Percentiles rank a stretch among this genome's conserved stretches.
These are phyloP conservation scores for Cochlearia excelsa DNA, from an alignment of 345 rosid species.

Conservation along the genomic window DNA sequence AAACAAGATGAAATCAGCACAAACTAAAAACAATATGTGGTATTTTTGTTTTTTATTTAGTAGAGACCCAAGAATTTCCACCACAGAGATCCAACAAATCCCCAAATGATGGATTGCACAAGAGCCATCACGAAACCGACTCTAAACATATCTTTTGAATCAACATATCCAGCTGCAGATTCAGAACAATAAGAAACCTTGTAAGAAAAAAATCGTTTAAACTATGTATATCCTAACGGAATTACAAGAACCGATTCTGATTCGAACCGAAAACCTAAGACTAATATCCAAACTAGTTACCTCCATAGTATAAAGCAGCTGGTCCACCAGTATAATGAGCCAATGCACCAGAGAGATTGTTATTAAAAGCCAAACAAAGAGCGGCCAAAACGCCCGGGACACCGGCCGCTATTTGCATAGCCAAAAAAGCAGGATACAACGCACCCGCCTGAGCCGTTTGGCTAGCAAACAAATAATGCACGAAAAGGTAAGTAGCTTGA, in stretches of 20 bases:
- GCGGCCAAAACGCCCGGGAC: conserved; percentile 81
- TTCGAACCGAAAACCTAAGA: neutral
- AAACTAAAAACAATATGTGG: no score
- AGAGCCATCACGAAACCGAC: conserved; percentile 78
- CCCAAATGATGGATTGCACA: conserved; percentile 75
- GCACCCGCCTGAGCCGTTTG: conserved; percentile 98
- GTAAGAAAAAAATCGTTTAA: no score
- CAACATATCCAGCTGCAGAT: conserved; percentile 83
- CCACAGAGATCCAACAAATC: conserved; percentile 81
- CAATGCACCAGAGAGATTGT: conserved; percentile 87
- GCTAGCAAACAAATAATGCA: conserved; percentile 95
- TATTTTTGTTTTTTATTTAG: no score
- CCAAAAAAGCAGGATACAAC: conserved; percentile 91
- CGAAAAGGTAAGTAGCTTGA: conserved; percentile 88
- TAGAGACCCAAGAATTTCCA: conserved; percentile 75
- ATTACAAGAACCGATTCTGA: no score
- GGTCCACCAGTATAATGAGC: conserved; percentile 99
- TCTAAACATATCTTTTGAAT: conserved; percentile 82
- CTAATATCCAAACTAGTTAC: conserved; percentile 29
- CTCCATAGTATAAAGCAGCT: conserved; percentile 97
- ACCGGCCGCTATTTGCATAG: conserved; percentile 90
- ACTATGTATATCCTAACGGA: no score
- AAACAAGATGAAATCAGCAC: no score
- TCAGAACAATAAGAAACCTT: no score
- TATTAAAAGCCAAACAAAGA: conserved; percentile 81